Conservation (phyloP, 208 protist genomes). For the Crithidia fasciculata region DNA sequence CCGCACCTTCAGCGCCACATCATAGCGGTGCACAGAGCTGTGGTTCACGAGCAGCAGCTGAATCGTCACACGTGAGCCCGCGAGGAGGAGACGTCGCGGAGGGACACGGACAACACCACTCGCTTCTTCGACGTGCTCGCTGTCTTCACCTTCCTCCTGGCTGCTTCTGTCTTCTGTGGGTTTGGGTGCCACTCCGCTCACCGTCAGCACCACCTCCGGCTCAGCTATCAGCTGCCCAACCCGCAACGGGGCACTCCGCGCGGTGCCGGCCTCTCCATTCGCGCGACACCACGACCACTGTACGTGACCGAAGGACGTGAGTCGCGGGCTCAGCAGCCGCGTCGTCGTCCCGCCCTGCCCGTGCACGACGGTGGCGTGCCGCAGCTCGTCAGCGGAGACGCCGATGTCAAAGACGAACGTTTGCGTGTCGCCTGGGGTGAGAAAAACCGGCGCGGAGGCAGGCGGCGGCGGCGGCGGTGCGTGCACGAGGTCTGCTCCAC, state of each 20-base stretch:
- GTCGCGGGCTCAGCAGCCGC: conserved; percentile 13
- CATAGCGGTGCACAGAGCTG: conserved; percentile 30
- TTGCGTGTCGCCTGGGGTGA: conserved; percentile 50
- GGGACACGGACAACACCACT: background rate
- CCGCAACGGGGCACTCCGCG: conserved; percentile 37
- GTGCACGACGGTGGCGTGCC: conserved; percentile 35
- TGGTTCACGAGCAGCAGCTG: conserved; percentile 46
- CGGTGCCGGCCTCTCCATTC: conserved; percentile 61
- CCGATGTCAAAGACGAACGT: conserved; percentile 41
- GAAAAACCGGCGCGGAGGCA: background rate
- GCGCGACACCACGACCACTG: conserved; percentile 56
- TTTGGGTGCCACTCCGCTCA: background rate
- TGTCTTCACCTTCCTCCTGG: background rate
- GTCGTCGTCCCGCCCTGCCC: conserved; percentile 18
- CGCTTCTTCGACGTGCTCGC: no score
- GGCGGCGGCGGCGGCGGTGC: background rate
- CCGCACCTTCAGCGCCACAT: conserved; percentile 67
- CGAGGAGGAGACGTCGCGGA: background rate
- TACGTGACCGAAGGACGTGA: conserved; percentile 55
- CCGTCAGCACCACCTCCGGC: conserved; percentile 42
- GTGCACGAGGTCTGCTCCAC: background rate
- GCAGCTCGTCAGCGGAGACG: conserved; percentile 38
- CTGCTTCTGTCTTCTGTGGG: background rate
- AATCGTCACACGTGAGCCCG: conserved; percentile 40
- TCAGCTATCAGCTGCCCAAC: conserved; percentile 34